Evolutionary conservation across 139 green algal species (phyloP).

Genomic region (Pycnococcus provasolii): DNA sequence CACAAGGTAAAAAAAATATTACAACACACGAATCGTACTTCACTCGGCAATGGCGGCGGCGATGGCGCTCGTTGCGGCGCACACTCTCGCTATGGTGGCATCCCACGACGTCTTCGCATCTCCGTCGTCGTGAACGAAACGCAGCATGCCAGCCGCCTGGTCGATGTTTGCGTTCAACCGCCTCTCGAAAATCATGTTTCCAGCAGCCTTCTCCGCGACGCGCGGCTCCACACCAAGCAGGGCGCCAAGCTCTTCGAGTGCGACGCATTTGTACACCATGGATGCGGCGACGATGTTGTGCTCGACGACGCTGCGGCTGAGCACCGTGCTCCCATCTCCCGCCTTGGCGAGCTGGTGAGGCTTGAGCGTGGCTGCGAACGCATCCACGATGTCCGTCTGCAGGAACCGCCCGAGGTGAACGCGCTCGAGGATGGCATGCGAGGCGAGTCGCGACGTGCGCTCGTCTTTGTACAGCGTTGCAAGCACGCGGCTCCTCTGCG

Average conservation of each 20-base stretch:
- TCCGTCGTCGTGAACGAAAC: slow-evolving; percentile 49
- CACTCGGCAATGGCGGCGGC: too few species aligned
- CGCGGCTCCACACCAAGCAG: slow-evolving; percentile 63
- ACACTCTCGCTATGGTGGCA: too few species aligned
- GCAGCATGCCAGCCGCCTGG: slow-evolving; percentile 75
- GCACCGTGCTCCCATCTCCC: slow-evolving; percentile 46
- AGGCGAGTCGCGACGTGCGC: slow-evolving; percentile 49
- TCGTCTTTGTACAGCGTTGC: slow-evolving; percentile 67
- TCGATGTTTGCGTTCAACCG: slow-evolving; percentile 42
- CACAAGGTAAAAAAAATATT: too few species aligned
- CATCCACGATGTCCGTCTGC: slow-evolving; percentile 54
- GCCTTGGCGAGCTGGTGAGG: slow-evolving; percentile 63
- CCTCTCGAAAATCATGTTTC: slow-evolving; percentile 41
- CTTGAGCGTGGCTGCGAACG: slow-evolving; percentile 63
- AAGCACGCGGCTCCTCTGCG: slow-evolving; percentile 57
- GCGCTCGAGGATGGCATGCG: slow-evolving; percentile 84
- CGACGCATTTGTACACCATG: slow-evolving; percentile 90
- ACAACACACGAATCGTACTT: too few species aligned
- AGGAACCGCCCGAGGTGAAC: slow-evolving; percentile 88
- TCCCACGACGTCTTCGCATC: too few species aligned
- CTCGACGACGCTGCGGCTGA: slow-evolving; percentile 78
- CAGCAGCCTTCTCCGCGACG: slow-evolving; percentile 67
- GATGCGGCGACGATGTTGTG: slow-evolving; percentile 80
- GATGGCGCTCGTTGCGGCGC: too few species aligned
- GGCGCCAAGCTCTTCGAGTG: slow-evolving; percentile 63